Evolutionary conservation across 352 stramenopile species (phyloP).

Genomic region (Thraustotheca clavata): DNA sequence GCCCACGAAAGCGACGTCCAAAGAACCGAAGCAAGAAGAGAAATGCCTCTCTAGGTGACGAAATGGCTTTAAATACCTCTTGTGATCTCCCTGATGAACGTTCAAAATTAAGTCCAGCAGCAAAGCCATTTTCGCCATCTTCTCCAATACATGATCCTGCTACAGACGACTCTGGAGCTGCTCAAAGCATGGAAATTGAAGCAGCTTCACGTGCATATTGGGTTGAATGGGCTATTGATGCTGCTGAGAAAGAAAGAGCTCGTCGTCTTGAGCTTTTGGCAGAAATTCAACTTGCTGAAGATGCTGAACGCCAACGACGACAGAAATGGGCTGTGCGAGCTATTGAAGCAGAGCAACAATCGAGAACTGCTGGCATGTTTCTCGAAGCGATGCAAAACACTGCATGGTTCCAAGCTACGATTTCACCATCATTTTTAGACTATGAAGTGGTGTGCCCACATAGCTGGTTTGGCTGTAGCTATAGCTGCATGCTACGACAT

Average conservation of each 20-base stretch:
- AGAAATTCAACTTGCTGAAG: conserved; percentile 66
- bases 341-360: conserved; percentile 76
- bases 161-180: background rate
- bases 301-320: conserved; percentile 52
- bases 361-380: conserved; percentile 76
- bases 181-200: conserved; percentile 7
- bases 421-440: conserved; percentile 63
- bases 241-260: conserved; percentile 63
- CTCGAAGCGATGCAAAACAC: conserved; percentile 86
- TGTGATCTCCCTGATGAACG: background rate
- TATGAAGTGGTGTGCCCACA: conserved; percentile 83
- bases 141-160: background rate
- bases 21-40: conserved; percentile 35
- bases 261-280: conserved; percentile 52
- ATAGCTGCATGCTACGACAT: conserved; percentile 77
- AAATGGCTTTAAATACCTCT: background rate
- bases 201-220: conserved; percentile 44
- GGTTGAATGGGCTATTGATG: conserved; percentile 74
- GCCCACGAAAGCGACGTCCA: conserved; percentile 25
- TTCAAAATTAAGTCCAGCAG: conserved; percentile 27
- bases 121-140: conserved; percentile 33
- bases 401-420: conserved; percentile 81
- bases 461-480: conserved; percentile 80
- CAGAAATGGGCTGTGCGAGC: conserved; percentile 63
- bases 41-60: too few species aligned